Base-by-base conservation (phyloP, 2,329 filamentous ascomycete species). In the Didymella pomorum region DNA sequence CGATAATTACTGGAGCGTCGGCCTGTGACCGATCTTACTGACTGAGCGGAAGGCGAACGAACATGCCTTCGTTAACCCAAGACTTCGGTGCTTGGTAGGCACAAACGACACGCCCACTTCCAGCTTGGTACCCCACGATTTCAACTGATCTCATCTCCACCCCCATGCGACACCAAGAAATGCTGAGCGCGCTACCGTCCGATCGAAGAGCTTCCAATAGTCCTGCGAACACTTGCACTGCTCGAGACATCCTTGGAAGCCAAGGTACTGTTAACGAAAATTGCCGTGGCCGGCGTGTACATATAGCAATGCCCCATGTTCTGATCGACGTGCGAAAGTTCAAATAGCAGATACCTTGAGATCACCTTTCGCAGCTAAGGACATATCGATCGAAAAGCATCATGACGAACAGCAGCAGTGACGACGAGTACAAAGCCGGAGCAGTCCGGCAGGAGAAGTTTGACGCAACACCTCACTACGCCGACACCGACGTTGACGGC, bases 401-500 rank as follows among this genome's bases (percentile, higher is more conserved):
- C 23, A 45, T 46, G 46, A 59, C 14, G 49, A 64, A 39, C 26
- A 65, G 60, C 55, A 65, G 51, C 28, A 65, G 45, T 47, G 52
- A 63, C 42, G 63, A 61, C 25, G 57, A 68, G 6, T 57, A 54
- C 43, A 69, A 69, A 41, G 33, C 43, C 2, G 21, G 41, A 7
- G 33, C 52, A 10, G 16, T 52, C 1, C 56, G 45, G 4, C 60
- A 67, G 26, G 64, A 69, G 42, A 57, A 54, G 10, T 21, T 54
- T 23, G 53, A 54, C 20, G 35, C 55, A 2, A 39, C 56, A 16
- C 9, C 48, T 16, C n/a, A 29, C 11, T 39, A 48, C n/a, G 26
- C 47, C 16, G 49, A 52, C 10, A 41, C 42, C 37, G 65, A 63
- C 41, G 56, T 53, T 28, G 63, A 64, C 28, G 58, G 60, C 12